These are phyloP conservation scores for Arthromyces matolae DNA, from an alignment of 768 basidiomycete species.

Conservation along the genomic window DNA sequence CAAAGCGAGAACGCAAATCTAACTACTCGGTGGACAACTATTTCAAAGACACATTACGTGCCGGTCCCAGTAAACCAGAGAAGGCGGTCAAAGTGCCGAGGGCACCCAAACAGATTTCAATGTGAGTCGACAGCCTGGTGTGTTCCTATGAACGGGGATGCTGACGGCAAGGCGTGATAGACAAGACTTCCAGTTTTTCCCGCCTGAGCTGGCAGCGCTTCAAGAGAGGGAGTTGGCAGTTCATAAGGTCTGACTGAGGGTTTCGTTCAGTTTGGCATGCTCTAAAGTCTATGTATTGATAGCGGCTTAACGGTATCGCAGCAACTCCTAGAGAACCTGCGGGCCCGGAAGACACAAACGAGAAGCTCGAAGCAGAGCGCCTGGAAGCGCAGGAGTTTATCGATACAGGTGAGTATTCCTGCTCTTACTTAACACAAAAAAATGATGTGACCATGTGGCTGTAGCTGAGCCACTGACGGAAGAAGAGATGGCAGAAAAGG, in stretches of 20 bases:
- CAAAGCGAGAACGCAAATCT: slow-evolving; percentile 89
- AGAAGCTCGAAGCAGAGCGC: slow-evolving; percentile 81
- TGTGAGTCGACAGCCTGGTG: slow-evolving; percentile 63
- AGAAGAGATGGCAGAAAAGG: slow-evolving; percentile 80
- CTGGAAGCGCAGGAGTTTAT: slow-evolving; percentile 80
- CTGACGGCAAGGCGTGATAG: slow-evolving; percentile 33
- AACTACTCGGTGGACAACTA: slow-evolving; percentile 96
- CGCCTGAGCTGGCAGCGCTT: slow-evolving; percentile 69
- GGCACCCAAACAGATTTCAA: slow-evolving; percentile 82
- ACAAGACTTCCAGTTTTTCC: slow-evolving; percentile 97
- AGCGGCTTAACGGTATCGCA: slow-evolving; percentile 65
- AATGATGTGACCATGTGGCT: neutral
- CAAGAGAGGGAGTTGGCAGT: slow-evolving; percentile 86
- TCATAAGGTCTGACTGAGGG: slow-evolving; percentile 51
- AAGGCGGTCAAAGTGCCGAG: slow-evolving; percentile 82
- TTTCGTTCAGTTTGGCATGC: neutral
- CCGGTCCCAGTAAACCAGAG: slow-evolving; percentile 70
- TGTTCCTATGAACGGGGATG: neutral
- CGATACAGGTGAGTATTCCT: slow-evolving; percentile 60
- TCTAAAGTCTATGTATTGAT: slow-evolving; percentile 5
- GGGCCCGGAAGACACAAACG: slow-evolving; percentile 73
- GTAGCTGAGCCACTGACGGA: slow-evolving; percentile 88
- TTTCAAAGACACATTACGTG: slow-evolving; percentile 87
- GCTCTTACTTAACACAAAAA: too few species aligned
- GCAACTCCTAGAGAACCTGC: slow-evolving; percentile 63